A percentile compares a stretch with the other conserved stretches of the same genome.
Evolutionary conservation across 441 rosid genomes (phyloP).

Genomic region (Populus hybrid): DNA sequence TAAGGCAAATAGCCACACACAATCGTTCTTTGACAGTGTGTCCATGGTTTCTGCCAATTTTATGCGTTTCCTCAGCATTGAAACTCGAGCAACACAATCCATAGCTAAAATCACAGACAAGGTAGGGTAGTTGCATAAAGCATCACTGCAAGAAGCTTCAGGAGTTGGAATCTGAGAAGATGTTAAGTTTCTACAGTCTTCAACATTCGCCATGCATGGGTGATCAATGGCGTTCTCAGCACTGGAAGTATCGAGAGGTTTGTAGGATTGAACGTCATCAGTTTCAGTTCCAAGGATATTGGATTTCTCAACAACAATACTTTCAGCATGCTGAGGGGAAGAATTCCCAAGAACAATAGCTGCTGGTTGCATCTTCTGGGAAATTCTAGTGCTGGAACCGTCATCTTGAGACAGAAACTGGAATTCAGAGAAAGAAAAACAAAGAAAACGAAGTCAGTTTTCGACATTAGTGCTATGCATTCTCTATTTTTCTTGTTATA

Average conservation of each 20-base stretch:
- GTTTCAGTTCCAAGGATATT: slow-evolving; percentile 15
- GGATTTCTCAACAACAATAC: slow-evolving; percentile 28
- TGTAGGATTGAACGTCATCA: slow-evolving; percentile 16
- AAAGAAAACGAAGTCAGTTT: slow-evolving; percentile 6
- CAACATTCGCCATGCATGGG: slow-evolving; percentile 11
- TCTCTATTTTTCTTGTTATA: not conserved
- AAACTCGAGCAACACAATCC: slow-evolving; percentile 69
- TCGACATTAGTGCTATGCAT: not conserved
- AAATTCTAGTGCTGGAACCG: slow-evolving; percentile 19
- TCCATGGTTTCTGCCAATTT: slow-evolving; percentile 36
- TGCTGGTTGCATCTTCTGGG: slow-evolving; percentile 20
- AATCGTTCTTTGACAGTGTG: slow-evolving; percentile 41
- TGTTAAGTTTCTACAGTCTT: not conserved
- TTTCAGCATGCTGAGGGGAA: slow-evolving; percentile 23
- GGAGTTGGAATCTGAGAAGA: slow-evolving; percentile 10
- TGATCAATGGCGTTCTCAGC: not conserved
- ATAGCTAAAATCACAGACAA: slow-evolving; percentile 50
- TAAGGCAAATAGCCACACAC: slow-evolving; percentile 68
- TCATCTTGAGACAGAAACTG: slow-evolving; percentile 46
- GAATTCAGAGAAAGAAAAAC: slow-evolving; percentile 10
- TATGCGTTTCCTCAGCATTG: slow-evolving; percentile 63
- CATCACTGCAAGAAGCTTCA: slow-evolving; percentile 11
- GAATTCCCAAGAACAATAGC: slow-evolving; percentile 11
- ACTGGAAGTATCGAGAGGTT: not conserved
- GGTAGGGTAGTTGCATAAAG: slow-evolving; percentile 30